A percentile compares a stretch with the other conserved stretches of the same genome.
Conservation (phyloP, 805 yeast species). For the Candida maris region DNA sequence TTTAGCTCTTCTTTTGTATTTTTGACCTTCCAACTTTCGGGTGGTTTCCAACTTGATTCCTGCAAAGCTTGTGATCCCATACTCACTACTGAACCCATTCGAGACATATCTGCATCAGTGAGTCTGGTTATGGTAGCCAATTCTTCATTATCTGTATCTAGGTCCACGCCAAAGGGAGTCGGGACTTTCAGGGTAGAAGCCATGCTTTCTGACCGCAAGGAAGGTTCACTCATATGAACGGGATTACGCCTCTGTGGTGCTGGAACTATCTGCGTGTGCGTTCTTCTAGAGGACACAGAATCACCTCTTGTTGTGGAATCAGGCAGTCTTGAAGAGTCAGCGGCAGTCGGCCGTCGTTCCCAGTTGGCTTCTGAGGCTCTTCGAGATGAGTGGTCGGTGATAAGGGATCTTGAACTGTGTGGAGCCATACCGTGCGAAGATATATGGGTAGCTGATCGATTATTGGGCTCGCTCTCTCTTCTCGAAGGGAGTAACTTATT, state of each 20-base stretch:
- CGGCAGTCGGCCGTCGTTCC: no score
- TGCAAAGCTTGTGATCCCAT: conserved; percentile 6
- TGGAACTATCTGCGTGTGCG: conserved; percentile 4
- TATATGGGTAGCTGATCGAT: not conserved
- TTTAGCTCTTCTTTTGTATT: conserved; percentile 15
- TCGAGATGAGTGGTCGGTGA: no score
- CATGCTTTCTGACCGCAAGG: not conserved
- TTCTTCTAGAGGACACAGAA: not conserved
- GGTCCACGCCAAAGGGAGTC: conserved; percentile 21
- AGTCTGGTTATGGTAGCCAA: conserved; percentile 18
- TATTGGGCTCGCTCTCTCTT: conserved; percentile 24
- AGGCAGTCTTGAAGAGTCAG: conserved; percentile 1
- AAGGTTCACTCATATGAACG: conserved; percentile 1
- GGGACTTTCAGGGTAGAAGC: conserved; percentile 1
- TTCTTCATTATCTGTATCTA: conserved; percentile 23
- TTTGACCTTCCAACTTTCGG: conserved; percentile 62
- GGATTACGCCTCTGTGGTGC: conserved; percentile 7
- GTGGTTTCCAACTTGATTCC: conserved; percentile 45
- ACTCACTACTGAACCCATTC: conserved; percentile 23
- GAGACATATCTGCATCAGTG: conserved; percentile 17
- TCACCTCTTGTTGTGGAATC: not conserved
- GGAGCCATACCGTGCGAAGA: not conserved
- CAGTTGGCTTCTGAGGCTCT: no score
- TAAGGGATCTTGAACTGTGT: no score
- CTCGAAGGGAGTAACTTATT: conserved; percentile 25